Percentiles rank a stretch among this genome's conserved stretches.
Conservation (phyloP, 768 basidiomycete species). For the Serendipita sp. region DNA sequence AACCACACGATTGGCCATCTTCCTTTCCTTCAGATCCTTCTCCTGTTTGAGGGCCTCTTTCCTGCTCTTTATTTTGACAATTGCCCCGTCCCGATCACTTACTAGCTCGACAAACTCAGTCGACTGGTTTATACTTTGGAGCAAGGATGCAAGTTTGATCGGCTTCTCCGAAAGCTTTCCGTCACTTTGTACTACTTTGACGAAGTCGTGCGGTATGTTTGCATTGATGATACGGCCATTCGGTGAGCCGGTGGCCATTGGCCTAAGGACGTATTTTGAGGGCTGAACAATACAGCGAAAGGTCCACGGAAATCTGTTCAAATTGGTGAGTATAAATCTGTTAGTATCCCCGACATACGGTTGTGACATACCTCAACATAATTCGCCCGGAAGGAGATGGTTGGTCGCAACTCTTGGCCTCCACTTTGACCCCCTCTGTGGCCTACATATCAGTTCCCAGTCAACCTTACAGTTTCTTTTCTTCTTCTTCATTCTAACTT, state of each 20-base stretch:
- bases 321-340: background rate
- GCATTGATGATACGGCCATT: background rate
- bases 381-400: background rate
- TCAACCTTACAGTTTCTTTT: background rate
- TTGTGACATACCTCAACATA: background rate
- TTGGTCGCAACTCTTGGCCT: background rate
- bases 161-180: background rate
- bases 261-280: background rate
- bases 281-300: background rate
- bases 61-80: constrained; percentile 44
- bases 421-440: background rate
- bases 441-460: background rate
- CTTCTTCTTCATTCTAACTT: background rate
- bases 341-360: too few species aligned
- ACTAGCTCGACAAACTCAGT: constrained; percentile 42
- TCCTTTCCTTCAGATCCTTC: constrained; percentile 24
- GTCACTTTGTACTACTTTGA: background rate
- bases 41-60: constrained; percentile 27
- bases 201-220: background rate
- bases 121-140: constrained; percentile 24
- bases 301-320: background rate
- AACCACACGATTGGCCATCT: constrained; percentile 15
- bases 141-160: background rate
- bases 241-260: background rate
- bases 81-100: constrained; percentile 30